phyloP scores from a whole-genome alignment of 2,329 filamentous ascomycete genomes.

The Talaromyces sp. region DNA sequence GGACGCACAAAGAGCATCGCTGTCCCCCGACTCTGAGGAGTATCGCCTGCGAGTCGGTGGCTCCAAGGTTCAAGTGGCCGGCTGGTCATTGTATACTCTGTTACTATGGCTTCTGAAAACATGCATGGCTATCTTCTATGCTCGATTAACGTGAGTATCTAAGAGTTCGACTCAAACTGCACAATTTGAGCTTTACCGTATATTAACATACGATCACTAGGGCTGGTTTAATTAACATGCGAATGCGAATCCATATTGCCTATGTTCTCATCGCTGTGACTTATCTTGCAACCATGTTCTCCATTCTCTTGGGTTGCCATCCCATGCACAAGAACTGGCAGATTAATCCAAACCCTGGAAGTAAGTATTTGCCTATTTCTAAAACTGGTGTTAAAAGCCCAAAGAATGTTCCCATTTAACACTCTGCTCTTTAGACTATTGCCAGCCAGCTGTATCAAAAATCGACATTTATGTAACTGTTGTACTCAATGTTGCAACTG shows the following conservation, averaged over 20 bases:
- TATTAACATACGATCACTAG: conserved; percentile 26
- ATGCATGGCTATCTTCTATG: conserved; percentile 61
- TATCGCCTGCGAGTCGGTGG: conserved; percentile 55
- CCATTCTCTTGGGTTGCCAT: conserved; percentile 56
- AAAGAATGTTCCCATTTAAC: conserved; percentile 11
- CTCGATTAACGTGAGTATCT: conserved; percentile 51
- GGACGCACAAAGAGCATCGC: conserved; percentile 48
- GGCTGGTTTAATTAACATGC: conserved; percentile 44
- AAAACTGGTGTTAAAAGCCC: background rate
- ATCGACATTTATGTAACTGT: conserved; percentile 57
- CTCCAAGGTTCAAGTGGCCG: conserved; percentile 56
- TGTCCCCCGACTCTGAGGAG: conserved; percentile 51
- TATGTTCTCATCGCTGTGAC: conserved; percentile 54
- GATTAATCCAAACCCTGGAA: conserved; percentile 60
- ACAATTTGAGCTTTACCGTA: background rate
- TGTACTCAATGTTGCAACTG: conserved; percentile 58
- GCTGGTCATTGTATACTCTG: conserved; percentile 58
- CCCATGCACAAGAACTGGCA: conserved; percentile 62
- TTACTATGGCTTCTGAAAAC: conserved; percentile 58
- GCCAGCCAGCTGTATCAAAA: conserved; percentile 55
- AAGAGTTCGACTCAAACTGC: background rate
- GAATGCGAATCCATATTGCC: conserved; percentile 53
- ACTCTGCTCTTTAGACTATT: conserved; percentile 39
- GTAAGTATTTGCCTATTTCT: conserved; percentile 40
- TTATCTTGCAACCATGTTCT: conserved; percentile 54